A percentile compares a stretch with the other conserved stretches of the same genome.
Evolutionary conservation across 805 yeast genomes (phyloP).

Genomic region (Candida lessepsii): DNA sequence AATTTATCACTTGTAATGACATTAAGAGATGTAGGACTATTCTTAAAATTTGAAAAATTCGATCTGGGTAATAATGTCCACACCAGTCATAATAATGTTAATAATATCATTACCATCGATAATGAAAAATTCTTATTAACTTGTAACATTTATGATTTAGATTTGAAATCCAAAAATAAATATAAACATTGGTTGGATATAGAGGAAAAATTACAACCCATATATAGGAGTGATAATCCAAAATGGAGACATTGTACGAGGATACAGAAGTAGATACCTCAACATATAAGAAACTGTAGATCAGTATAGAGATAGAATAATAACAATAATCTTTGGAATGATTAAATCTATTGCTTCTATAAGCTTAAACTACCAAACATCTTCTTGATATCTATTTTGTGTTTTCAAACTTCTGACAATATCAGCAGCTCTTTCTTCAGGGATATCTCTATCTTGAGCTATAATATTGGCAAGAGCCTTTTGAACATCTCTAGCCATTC

Average conservation of each 20-base stretch:
- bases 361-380: conserved; percentile 80
- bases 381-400: conserved; percentile 91
- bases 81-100: conserved; percentile 29
- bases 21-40: conserved; percentile 55
- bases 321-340: too few relatives aligned
- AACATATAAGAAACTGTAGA: neutral
- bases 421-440: conserved; percentile 69
- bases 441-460: conserved; percentile 57
- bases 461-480: conserved; percentile 63
- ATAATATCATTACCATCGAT: conserved; percentile 24
- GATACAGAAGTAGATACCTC: too few relatives aligned
- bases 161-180: conserved; percentile 44
- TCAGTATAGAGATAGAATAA: neutral
- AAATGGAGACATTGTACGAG: conserved; percentile 32
- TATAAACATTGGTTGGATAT: conserved; percentile 46
- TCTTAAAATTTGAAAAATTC: conserved; percentile 38
- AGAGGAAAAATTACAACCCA: conserved; percentile 36
- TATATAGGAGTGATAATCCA: conserved; percentile 31
- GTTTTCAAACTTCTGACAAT: conserved; percentile 75
- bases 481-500: conserved; percentile 94
- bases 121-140: conserved; percentile 30
- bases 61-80: conserved; percentile 27
- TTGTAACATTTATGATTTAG: conserved; percentile 48
- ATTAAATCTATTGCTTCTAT: too few relatives aligned
- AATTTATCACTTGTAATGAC: conserved; percentile 49